Evolutionary conservation across 352 stramenopile genomes (phyloP), one percentile per base, ranked within the genome.

Genomic region (Phytophthora tentaculata): DNA sequence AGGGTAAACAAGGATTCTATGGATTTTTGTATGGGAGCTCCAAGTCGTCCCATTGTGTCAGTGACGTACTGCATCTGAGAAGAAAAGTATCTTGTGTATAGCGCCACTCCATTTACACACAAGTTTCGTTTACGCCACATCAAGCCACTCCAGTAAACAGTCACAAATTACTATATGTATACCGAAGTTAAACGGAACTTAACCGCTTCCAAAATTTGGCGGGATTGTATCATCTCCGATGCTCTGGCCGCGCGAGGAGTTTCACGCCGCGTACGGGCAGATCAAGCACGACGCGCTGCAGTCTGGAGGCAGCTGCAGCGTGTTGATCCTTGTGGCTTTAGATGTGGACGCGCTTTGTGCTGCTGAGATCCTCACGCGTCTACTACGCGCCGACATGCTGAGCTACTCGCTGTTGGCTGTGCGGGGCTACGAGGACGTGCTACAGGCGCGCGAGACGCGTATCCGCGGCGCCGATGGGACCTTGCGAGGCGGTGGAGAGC

Each of bases 261-360:
- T 97, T 73, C 79, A 91, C 68, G 83, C 84, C 20, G 88, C 86
- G 56, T 97, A 95, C 66, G 79, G 78, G 20, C 87, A 95, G 65
- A 90, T 96, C 29, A 90, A 93, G 69, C 76, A 91, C 59, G 81
- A 91, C 48, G 88, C 84, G 45, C 74, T 94, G 56, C 77, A 88
- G 59, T 83, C 67, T 32, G 80, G 79, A 44, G 67, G 71, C 8
- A 80, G 76, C 12, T 93, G 88, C 64, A 97, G 88, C 39, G 88
- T 98, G 19, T 75, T 99, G 28, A 66, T 99, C 19, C 90, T 99
- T 16, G 95, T 98, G 28, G 93, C 96, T 48, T 74, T 97, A 13
- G 95, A 98, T 64, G 92, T 96, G 37, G 97, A 99, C 72, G 96
- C 96, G 39, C 86, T 99, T 57, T 97, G 93, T 64, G 92, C 95